Evolutionary conservation across 2,329 filamentous ascomycete species (phyloP).

Genomic region (Bipolaris oryzae): DNA sequence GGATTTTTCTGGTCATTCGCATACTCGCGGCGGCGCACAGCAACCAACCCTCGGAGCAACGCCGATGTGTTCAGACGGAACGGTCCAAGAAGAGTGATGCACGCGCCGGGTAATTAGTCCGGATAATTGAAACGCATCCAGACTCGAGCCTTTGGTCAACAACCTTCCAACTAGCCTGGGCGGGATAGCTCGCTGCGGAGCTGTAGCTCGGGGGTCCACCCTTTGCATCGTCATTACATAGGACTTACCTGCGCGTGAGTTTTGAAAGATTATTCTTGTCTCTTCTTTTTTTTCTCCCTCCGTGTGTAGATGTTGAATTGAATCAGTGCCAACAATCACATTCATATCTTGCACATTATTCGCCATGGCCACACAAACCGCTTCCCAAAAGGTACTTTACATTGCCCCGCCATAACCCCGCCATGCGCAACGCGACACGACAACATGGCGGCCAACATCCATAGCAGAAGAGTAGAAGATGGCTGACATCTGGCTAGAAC

Average conservation of each 20-base stretch:
- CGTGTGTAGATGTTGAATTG: conserved; percentile 3
- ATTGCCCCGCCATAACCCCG: conserved; percentile 41
- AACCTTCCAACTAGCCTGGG: conserved; percentile 25
- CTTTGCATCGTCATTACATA: conserved; percentile 33
- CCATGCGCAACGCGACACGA: conserved; percentile 17
- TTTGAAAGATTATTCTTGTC: conserved; percentile 11
- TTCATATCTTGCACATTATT: conserved; percentile 2
- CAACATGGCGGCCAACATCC: conserved; percentile 15
- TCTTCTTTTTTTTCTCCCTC: conserved; percentile 2
- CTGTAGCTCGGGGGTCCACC: conserved; percentile 33
- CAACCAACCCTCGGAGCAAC: conserved; percentile 28
- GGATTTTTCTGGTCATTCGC: conserved; percentile 19
- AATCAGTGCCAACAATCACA: neutral
- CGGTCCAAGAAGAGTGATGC: conserved; percentile 25
- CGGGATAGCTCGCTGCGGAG: conserved; percentile 38
- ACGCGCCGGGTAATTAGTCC: conserved; percentile 44
- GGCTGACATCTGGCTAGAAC: conserved; percentile 58
- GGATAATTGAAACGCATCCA: conserved; percentile 38
- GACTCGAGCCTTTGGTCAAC: conserved; percentile 30
- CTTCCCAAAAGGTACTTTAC: conserved; percentile 41
- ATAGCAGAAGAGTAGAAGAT: conserved; percentile 9
- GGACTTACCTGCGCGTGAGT: conserved; percentile 27
- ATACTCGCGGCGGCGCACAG: conserved; percentile 24
- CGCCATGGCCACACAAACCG: conserved; percentile 39
- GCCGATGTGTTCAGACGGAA: conserved; percentile 22